Conservation (phyloP, 495 filamentous ascomycete species). For the Tuber brumale region DNA sequence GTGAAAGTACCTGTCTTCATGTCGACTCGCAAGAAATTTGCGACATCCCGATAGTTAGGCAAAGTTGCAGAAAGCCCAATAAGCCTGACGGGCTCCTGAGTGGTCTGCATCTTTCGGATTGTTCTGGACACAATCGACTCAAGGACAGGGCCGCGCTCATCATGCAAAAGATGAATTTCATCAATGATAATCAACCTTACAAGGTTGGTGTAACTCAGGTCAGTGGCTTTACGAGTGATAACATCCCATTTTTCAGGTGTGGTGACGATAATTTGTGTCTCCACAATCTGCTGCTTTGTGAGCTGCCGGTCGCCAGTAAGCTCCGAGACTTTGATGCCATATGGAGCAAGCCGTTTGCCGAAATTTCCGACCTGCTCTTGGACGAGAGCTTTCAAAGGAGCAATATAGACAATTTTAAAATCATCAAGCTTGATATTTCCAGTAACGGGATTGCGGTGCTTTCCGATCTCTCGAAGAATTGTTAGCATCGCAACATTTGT, state of each 20-base stretch:
- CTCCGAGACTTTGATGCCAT: conserved; percentile 86
- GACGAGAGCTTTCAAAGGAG: conserved; percentile 87
- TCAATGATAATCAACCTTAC: conserved; percentile 94
- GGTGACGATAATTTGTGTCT: conserved; percentile 97
- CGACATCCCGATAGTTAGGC: conserved; percentile 95
- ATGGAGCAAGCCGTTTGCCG: conserved; percentile 79
- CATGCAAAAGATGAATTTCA: conserved; percentile 95
- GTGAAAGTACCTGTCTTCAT: conserved; percentile 60
- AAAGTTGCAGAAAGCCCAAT: conserved; percentile 91
- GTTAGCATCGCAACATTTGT: conserved; percentile 98
- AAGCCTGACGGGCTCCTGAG: conserved; percentile 80
- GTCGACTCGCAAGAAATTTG: conserved; percentile 89
- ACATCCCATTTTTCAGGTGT: conserved; percentile 99
- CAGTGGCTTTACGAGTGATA: conserved; percentile 94
- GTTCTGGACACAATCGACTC: conserved; percentile 96
- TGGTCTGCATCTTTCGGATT: conserved; percentile 86
- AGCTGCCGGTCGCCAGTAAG: conserved; percentile 96
- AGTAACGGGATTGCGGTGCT: conserved; percentile 76
- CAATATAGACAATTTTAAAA: conserved; percentile 96
- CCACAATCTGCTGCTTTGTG: conserved; percentile 95
- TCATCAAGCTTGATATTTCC: conserved; percentile 89
- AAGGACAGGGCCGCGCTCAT: conserved; percentile 92
- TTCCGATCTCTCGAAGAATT: conserved; percentile 93
- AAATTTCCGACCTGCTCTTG: conserved; percentile 98
- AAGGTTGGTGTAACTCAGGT: conserved; percentile 92